A percentile compares a stretch with the other conserved stretches of the same genome.
These are phyloP conservation scores for Choiromyces venosus DNA, from an alignment of 495 filamentous ascomycete species.

Conservation along the genomic window DNA sequence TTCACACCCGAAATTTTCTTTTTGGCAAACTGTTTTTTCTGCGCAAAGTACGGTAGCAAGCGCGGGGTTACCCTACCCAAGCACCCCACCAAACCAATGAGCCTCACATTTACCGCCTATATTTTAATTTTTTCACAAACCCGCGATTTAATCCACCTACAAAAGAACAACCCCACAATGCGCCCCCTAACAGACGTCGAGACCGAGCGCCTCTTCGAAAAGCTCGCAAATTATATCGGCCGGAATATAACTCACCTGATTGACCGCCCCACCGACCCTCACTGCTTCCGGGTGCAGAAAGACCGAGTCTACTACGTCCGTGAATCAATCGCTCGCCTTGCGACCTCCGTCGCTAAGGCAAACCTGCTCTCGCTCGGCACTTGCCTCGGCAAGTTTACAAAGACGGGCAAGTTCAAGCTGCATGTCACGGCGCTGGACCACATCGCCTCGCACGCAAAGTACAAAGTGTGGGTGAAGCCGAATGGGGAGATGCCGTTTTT, in stretches of 20 bases:
- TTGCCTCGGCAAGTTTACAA: conserved; percentile 84
- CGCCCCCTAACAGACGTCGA: conserved; percentile 68
- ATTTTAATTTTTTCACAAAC: background rate
- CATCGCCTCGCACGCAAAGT: conserved; percentile 78
- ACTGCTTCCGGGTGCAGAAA: conserved; percentile 75
- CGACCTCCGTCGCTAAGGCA: conserved; percentile 71
- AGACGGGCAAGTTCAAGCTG: conserved; percentile 81
- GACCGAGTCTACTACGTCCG: conserved; percentile 82
- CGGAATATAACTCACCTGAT: conserved; percentile 73
- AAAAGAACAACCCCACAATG: conserved; percentile 48
- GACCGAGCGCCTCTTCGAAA: conserved; percentile 67
- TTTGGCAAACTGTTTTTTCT: conserved; percentile 21
- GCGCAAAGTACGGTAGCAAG: background rate
- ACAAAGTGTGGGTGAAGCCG: conserved; percentile 89
- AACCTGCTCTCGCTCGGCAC: conserved; percentile 78
- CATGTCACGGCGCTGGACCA: conserved; percentile 80
- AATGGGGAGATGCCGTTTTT: conserved; percentile 95
- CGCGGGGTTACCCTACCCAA: conserved; percentile 19
- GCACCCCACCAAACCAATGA: background rate
- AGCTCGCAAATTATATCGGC: conserved; percentile 67
- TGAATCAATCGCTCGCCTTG: conserved; percentile 82
- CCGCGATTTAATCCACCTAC: background rate
- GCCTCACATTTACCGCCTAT: background rate
- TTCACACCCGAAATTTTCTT: background rate
- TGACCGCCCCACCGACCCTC: conserved; percentile 59